These are phyloP conservation scores for Candida namnaoensis DNA, from an alignment of 805 yeast genomes.

Conservation along the genomic window DNA sequence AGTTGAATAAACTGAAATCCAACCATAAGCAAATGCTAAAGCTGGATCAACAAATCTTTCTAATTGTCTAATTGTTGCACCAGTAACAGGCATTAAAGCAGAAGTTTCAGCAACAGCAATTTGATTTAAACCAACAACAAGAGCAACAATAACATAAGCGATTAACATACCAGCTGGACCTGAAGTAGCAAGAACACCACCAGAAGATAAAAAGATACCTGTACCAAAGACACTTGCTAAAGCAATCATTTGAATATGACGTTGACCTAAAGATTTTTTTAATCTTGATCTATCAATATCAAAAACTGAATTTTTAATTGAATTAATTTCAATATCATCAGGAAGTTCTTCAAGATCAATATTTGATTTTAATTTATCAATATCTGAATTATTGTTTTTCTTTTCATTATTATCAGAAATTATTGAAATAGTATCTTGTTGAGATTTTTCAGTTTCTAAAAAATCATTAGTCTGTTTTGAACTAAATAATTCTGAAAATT, in stretches of 20 bases:
- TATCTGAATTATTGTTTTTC: too few relatives aligned
- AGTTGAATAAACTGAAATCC: too few relatives aligned
- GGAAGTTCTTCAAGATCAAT: too few relatives aligned
- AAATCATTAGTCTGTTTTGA: too few relatives aligned
- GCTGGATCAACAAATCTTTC: slow-evolving; percentile 34
- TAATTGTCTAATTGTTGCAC: slow-evolving; percentile 26
- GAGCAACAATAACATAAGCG: slow-evolving; percentile 24
- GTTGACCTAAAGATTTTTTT: slow-evolving; percentile 11
- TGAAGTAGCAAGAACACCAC: slow-evolving; percentile 26
- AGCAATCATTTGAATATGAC: slow-evolving; percentile 40
- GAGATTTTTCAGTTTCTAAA: too few relatives aligned
- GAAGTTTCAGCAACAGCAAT: slow-evolving; percentile 30
- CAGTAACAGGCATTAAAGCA: slow-evolving; percentile 28
- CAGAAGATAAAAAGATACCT: slow-evolving; percentile 30
- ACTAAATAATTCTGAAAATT: too few relatives aligned
- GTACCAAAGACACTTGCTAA: slow-evolving; percentile 39
- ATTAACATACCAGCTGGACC: slow-evolving; percentile 28
- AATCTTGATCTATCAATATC: slow-evolving; percentile 8
- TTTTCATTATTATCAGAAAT: too few relatives aligned
- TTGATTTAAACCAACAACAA: slow-evolving; percentile 29
- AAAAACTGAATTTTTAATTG: too few relatives aligned
- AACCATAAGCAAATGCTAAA: slow-evolving; percentile 38
- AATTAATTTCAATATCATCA: too few relatives aligned
- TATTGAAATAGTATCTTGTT: too few relatives aligned
- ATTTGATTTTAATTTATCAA: too few relatives aligned